A percentile compares a stretch with the other conserved stretches of the same genome.
phyloP scores from a whole-genome alignment of 768 basidiomycete genomes.

The Agaricus blazei region DNA sequence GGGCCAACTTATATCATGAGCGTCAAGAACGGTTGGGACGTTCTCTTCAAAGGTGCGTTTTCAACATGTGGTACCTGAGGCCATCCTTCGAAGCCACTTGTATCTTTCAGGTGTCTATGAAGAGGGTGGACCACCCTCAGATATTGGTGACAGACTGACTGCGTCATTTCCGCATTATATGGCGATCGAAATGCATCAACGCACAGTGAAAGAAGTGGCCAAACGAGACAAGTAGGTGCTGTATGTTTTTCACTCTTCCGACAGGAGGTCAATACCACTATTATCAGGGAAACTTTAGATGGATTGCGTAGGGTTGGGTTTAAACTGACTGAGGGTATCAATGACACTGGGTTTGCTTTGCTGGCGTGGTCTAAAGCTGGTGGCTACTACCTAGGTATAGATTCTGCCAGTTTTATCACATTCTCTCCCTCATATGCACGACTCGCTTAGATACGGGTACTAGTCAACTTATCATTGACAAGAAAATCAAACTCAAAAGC shows the following conservation, averaged over 20 bases:
- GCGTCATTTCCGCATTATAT: slow-evolving; percentile 40
- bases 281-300: slow-evolving; percentile 28
- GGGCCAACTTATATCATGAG: slow-evolving; percentile 50
- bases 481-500: slow-evolving; percentile 70
- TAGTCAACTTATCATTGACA: slow-evolving; percentile 55
- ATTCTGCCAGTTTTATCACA: not conserved
- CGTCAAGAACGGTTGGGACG: slow-evolving; percentile 30
- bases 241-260: not conserved
- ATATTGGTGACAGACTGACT: slow-evolving; percentile 45
- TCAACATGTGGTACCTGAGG: not conserved
- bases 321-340: slow-evolving; percentile 33
- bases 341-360: slow-evolving; percentile 31
- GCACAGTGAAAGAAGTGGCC: slow-evolving; percentile 18
- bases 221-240: slow-evolving; percentile 30
- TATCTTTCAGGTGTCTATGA: slow-evolving; percentile 28
- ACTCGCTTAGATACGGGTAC: slow-evolving; percentile 49
- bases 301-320: slow-evolving; percentile 41
- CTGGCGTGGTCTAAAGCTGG: slow-evolving; percentile 27
- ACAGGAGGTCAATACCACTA: not conserved
- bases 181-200: slow-evolving; percentile 16
- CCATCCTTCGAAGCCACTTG: not conserved
- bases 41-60: slow-evolving; percentile 19
- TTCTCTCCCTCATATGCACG: not conserved
- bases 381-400: slow-evolving; percentile 34
- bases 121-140: slow-evolving; percentile 43